These are phyloP conservation scores for Ceratocystis colombiana DNA, from an alignment of 2,329 filamentous ascomycete species.

Conservation along the genomic window DNA sequence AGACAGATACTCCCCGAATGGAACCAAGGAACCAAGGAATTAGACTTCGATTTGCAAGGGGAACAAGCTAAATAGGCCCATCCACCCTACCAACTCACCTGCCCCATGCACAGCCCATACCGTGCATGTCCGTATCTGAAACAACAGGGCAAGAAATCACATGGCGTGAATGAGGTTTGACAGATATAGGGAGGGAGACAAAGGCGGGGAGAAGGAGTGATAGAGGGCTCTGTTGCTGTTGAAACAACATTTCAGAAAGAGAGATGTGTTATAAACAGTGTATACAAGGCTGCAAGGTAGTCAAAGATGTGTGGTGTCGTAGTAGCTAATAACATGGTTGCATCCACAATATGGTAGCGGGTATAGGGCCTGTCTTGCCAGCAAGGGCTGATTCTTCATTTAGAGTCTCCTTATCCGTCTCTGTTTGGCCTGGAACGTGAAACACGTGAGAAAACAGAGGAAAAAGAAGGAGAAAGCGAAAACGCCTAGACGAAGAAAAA, in stretches of 20 bases:
- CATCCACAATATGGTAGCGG: too few relatives aligned
- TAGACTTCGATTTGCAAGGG: neutral
- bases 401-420: too few relatives aligned
- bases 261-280: too few relatives aligned
- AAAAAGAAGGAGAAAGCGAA: neutral
- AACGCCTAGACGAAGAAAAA: neutral
- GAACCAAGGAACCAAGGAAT: neutral
- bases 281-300: too few relatives aligned
- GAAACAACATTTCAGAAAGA: neutral
- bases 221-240: neutral
- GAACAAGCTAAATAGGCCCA: neutral
- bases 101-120: neutral
- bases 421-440: neutral
- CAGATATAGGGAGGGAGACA: slow-evolving; percentile 4
- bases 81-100: neutral
- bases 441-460: neutral
- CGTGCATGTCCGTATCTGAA: neutral
- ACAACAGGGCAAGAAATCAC: neutral
- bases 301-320: neutral
- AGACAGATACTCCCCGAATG: neutral
- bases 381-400: too few relatives aligned
- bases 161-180: slow-evolving; percentile 3
- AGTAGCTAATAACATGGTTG: too few relatives aligned
- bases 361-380: too few relatives aligned
- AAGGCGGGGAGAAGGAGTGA: neutral